phyloP scores from a whole-genome alignment of 148 eudicot genomes.

The Talinum fruticosum region DNA sequence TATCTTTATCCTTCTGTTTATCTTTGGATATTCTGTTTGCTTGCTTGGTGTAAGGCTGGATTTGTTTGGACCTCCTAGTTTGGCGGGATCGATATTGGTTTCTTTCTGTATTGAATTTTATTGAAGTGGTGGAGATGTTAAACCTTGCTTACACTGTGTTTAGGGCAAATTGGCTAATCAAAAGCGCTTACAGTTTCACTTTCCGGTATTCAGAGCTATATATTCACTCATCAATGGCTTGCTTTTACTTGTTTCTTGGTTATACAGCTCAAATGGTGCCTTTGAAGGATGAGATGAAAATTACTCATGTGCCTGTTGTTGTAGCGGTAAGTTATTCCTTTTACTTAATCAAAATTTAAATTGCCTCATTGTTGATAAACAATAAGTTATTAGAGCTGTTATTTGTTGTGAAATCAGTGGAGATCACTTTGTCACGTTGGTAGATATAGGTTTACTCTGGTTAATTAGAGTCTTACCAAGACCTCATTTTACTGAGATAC shows the following conservation, averaged over 20 bases:
- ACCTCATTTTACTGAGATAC: neutral
- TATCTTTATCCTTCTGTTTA: neutral
- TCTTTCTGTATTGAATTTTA: neutral
- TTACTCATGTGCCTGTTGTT: constrained; percentile 76
- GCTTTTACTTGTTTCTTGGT: constrained; percentile 6
- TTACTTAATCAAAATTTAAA: neutral
- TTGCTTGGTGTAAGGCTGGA: neutral
- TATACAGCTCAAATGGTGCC: constrained; percentile 90
- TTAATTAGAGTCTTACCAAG: neutral
- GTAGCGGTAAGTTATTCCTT: constrained; percentile 71
- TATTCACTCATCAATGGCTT: constrained; percentile 8
- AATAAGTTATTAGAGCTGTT: neutral
- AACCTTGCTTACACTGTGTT: neutral
- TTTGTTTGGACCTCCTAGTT: neutral
- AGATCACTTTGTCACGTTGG: neutral
- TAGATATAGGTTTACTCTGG: neutral
- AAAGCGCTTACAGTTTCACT: neutral
- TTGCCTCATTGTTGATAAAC: neutral
- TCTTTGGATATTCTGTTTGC: neutral
- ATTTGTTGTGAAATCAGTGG: neutral
- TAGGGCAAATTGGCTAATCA: neutral
- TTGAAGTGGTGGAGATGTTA: neutral
- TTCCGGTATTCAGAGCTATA: neutral
- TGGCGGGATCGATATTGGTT: neutral
- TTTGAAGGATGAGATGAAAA: constrained; percentile 50